Conservation (phyloP, 1,284 basidiomycete genomes). For the Leccinum laetum region DNA sequence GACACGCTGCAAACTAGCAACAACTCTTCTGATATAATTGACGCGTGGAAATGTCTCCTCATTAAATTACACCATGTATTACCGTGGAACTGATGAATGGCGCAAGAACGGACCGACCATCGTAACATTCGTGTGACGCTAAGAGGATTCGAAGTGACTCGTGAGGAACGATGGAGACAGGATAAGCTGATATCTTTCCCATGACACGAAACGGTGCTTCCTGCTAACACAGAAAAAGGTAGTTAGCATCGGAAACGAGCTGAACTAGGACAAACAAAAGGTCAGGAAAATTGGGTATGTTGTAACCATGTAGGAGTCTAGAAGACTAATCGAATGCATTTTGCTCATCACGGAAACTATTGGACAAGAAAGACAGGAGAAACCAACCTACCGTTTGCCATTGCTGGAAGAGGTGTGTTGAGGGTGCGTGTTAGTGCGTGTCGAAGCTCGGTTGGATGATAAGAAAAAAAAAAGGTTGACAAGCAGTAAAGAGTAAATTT, state of each 20-base stretch:
- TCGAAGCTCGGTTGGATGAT: slow-evolving; percentile 1
- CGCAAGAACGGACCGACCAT: slow-evolving; percentile 6
- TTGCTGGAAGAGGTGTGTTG: not conserved
- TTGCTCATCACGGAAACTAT: slow-evolving; percentile 55
- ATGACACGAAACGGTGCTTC: not conserved
- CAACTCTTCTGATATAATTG: not conserved
- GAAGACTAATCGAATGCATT: slow-evolving; percentile 78
- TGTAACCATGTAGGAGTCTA: slow-evolving; percentile 54
- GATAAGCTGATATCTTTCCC: not conserved
- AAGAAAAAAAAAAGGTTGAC: not conserved
- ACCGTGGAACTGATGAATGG: not conserved
- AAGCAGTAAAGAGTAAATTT: not conserved
- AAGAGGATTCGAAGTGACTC: not conserved
- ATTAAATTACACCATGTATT: slow-evolving; percentile 16
- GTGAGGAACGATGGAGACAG: not conserved
- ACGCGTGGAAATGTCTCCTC: slow-evolving; percentile 6
- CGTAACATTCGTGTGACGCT: slow-evolving; percentile 6
- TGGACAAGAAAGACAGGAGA: slow-evolving; percentile 7
- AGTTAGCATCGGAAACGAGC: slow-evolving; percentile 13
- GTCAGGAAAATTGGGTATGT: slow-evolving; percentile 34
- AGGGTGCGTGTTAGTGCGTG: not conserved
- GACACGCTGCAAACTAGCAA: slow-evolving; percentile 2
- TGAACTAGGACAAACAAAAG: slow-evolving; percentile 14
- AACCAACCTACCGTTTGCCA: slow-evolving; percentile 52
- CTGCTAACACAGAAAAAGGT: slow-evolving; percentile 8